A percentile compares a stretch with the other conserved stretches of the same genome.
These are phyloP conservation scores for Boechera divaricarpa DNA, from an alignment of 345 rosid species.

Conservation along the genomic window DNA sequence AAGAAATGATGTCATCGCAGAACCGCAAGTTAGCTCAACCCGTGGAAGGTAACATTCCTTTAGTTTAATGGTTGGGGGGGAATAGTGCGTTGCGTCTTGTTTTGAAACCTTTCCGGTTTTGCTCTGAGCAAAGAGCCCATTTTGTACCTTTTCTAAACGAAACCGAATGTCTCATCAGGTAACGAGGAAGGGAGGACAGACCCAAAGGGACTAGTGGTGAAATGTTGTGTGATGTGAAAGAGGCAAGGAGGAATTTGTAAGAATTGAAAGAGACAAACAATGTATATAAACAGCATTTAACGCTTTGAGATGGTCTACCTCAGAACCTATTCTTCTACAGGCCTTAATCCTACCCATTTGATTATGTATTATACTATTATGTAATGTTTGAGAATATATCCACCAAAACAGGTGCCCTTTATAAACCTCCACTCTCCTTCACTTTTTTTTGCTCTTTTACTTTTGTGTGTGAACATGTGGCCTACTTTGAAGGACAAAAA, in stretches of 20 bases:
- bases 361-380: slow-evolving; percentile 15
- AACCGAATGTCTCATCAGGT: slow-evolving; percentile 51
- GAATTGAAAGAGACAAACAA: slow-evolving; percentile 16
- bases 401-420: slow-evolving; percentile 20
- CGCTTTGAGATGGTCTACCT: slow-evolving; percentile 18
- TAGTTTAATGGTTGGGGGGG: neutral
- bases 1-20: slow-evolving; percentile 76
- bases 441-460: neutral
- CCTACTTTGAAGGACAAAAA: neutral
- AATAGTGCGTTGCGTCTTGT: neutral
- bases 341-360: slow-evolving; percentile 15
- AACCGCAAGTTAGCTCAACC: slow-evolving; percentile 79
- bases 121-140: neutral
- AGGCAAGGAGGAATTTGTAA: slow-evolving; percentile 13
- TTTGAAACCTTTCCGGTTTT: neutral
- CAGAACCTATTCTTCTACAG: neutral
- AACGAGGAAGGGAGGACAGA: slow-evolving; percentile 85
- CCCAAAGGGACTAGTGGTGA: slow-evolving; percentile 74
- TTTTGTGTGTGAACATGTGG: neutral
- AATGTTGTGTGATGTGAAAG: slow-evolving; percentile 73
- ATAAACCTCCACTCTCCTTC: slow-evolving; percentile 1
- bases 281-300: slow-evolving; percentile 32
- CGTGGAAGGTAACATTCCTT: slow-evolving; percentile 50
- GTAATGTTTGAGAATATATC: slow-evolving; percentile 34
- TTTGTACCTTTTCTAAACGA: neutral